Conservation (phyloP, 2,329 filamentous ascomycete genomes). For the Talaromyces sp. region DNA sequence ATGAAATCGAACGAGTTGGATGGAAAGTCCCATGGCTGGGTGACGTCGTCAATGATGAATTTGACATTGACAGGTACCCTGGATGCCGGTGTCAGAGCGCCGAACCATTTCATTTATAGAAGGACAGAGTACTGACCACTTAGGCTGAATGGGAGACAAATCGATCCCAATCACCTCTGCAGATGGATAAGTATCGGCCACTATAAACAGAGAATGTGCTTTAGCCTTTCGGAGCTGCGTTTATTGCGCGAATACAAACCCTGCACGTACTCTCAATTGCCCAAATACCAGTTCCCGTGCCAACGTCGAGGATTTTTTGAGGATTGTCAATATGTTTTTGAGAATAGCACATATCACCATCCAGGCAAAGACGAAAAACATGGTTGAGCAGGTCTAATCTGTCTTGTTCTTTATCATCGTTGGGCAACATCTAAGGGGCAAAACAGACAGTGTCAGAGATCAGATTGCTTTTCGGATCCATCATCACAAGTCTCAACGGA, state of each 20-base stretch:
- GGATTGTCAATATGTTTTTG: conserved; percentile 4
- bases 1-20: conserved; percentile 28
- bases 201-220: not conserved
- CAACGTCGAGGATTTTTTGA: conserved; percentile 15
- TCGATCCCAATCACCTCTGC: conserved; percentile 45
- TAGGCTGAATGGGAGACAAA: conserved; percentile 47
- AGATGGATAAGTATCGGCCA: conserved; percentile 32
- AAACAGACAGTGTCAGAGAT: not conserved
- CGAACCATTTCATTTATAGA: not conserved
- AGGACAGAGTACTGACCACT: conserved; percentile 23
- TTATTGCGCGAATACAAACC: not conserved
- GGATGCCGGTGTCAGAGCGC: not conserved
- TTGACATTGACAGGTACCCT: conserved; percentile 28
- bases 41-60: conserved; percentile 29
- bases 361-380: conserved; percentile 45
- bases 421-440: conserved; percentile 19
- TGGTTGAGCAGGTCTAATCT: conserved; percentile 22
- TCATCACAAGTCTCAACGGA: not conserved
- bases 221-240: too few species aligned
- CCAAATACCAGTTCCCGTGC: conserved; percentile 16
- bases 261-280: conserved; percentile 10
- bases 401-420: conserved; percentile 21
- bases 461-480: not conserved
- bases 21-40: conserved; percentile 23
- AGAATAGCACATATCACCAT: conserved; percentile 35